Base-by-base conservation (phyloP, 768 basidiomycete genomes). In the Lentinula aciculospora region DNA sequence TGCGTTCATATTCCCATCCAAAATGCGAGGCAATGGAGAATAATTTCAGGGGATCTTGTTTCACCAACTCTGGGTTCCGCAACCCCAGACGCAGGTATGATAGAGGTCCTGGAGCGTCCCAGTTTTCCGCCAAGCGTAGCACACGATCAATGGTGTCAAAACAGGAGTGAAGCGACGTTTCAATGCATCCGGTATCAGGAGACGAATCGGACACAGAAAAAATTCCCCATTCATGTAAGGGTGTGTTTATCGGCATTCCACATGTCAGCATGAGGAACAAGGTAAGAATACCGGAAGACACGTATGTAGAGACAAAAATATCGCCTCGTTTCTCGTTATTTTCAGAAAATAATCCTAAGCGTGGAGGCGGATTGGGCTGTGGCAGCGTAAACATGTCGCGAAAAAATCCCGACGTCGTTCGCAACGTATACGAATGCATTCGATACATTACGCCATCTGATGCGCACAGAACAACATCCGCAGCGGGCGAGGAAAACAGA, bases 91-190 rank as follows among this genome's bases (percentile, higher is more conserved):
- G 82, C 58, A 88, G 75, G 62, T 75, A 74, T 10, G 82, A 78
- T 37, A 76, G 71, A 3, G 84, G 82, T 0, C 85, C 85, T 0
- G 80, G 81, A 65, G 84, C 82, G 48, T 86, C 85, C 77, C 88
- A 89, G 64, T 85, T 87, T 63, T 89, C 85, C 2, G 86, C 84
- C 0, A 84, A 76, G 40, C 71, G 74, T 28, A 89, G 68, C 4
- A 89, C 73, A 8, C 76, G 71, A 54, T 84, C 83, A 37, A 85
- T 68, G 13, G 69, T 68, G 60, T 83, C 81, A 61, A 79, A 80
- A 17, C 85, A 84, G 37, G 75, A 81, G 39, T 74, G 72, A 19
- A 78, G 65, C 47, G 21, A 27, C 36, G n/a, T 7, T 8, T 19
- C 21, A 3, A 65, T 64, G 9, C 59, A 61, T 12, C 63, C 61